These are phyloP conservation scores for Phytophthora rubi DNA, from an alignment of 352 stramenopile species.

Conservation along the genomic window DNA sequence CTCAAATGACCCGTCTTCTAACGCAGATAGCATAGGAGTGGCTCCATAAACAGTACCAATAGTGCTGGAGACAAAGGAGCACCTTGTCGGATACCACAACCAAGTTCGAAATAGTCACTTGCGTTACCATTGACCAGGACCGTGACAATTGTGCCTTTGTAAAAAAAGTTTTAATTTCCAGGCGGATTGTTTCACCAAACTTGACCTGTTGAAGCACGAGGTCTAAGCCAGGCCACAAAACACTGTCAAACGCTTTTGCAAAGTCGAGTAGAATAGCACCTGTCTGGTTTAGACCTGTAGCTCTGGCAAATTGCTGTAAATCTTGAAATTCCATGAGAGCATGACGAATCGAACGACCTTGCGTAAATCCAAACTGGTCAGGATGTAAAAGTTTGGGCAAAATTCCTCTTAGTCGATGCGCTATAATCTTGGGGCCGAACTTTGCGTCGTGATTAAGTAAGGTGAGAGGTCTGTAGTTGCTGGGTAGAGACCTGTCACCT, in stretches of 20 bases:
- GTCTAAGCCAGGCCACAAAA: constrained; percentile 16
- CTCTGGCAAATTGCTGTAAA: constrained; percentile 8
- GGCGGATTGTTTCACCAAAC: constrained; percentile 12
- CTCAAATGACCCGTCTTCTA: too few species aligned
- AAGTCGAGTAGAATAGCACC: constrained; percentile 23
- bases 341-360: constrained; percentile 17
- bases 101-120: constrained; percentile 22
- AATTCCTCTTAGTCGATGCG: too few species aligned
- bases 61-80: constrained; percentile 29
- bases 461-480: too few species aligned
- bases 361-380: too few species aligned
- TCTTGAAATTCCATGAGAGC: constrained; percentile 17
- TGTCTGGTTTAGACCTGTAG: not conserved
- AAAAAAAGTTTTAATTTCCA: constrained; percentile 20
- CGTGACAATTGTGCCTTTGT: constrained; percentile 2
- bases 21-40: constrained; percentile 20
- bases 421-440: too few species aligned
- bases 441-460: too few species aligned
- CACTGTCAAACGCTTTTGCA: constrained; percentile 31
- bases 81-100: constrained; percentile 23
- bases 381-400: too few species aligned
- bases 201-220: constrained; percentile 7
- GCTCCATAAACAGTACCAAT: constrained; percentile 31
- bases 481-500: too few species aligned
- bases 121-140: constrained; percentile 23